Evolutionary conservation across 2,329 filamentous ascomycete species (phyloP).

Genomic region (Alternaria longipes): DNA sequence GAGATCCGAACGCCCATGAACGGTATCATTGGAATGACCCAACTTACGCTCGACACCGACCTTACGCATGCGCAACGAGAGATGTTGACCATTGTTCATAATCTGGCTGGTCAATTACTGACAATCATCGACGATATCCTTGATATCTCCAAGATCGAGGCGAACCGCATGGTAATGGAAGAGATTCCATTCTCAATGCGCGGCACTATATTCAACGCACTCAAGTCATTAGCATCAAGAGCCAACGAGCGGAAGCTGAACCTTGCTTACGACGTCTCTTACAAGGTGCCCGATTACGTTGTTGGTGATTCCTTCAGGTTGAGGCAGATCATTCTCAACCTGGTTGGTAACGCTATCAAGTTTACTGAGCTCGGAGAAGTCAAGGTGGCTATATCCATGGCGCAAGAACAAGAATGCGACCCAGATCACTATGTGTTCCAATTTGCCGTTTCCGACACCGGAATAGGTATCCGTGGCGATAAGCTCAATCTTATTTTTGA

Average conservation of each 20-base stretch:
- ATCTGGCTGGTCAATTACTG: slow-evolving; percentile 91
- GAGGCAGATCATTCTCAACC: slow-evolving; percentile 94
- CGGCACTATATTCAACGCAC: slow-evolving; percentile 93
- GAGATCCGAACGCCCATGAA: slow-evolving; percentile 98
- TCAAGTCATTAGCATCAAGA: slow-evolving; percentile 96
- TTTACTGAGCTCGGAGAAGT: slow-evolving; percentile 98
- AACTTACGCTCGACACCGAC: slow-evolving; percentile 91
- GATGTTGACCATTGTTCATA: slow-evolving; percentile 98
- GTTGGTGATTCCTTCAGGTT: slow-evolving; percentile 96
- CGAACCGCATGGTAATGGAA: slow-evolving; percentile 97
- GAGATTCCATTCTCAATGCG: slow-evolving; percentile 95
- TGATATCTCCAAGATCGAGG: slow-evolving; percentile 82
- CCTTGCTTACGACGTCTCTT: slow-evolving; percentile 92
- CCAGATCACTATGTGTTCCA: slow-evolving; percentile 89
- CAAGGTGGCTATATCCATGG: slow-evolving; percentile 85
- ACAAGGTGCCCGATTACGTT: slow-evolving; percentile 91
- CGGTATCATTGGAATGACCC: slow-evolving; percentile 97
- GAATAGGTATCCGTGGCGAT: slow-evolving; percentile 94
- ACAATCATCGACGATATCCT: slow-evolving; percentile 91
- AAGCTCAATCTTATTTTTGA: slow-evolving; percentile 98
- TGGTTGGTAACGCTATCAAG: slow-evolving; percentile 98
- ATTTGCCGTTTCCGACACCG: slow-evolving; percentile 94
- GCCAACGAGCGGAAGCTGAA: slow-evolving; percentile 95
- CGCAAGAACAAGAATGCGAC: slow-evolving; percentile 71
- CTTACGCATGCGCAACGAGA: slow-evolving; percentile 94